These are phyloP conservation scores for Solanum tacnaense DNA, from an alignment of 257 asterid genomes.

Conservation along the genomic window DNA sequence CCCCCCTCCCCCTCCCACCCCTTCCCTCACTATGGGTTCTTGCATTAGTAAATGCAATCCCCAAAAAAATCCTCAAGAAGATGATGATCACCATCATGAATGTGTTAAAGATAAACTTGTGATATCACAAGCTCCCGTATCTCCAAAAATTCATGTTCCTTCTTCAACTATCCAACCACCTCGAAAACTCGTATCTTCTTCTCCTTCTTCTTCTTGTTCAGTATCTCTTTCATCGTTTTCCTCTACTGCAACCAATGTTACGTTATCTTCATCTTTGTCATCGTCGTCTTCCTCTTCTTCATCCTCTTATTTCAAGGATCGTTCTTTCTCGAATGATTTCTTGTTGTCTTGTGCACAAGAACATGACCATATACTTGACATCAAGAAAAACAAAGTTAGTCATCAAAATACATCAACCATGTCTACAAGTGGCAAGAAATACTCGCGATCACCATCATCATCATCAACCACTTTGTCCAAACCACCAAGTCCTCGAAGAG, in stretches of 20 bases:
- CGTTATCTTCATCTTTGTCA: conserved; percentile 7
- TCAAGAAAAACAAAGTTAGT: background rate
- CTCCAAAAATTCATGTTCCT: conserved; percentile 19
- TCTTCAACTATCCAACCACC: conserved; percentile 18
- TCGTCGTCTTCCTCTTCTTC: conserved; percentile 22
- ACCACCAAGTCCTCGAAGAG: conserved; percentile 18
- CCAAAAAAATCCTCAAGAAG: conserved; percentile 27
- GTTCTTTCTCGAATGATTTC: conserved; percentile 55
- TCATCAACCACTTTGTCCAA: background rate
- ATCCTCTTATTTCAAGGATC: conserved; percentile 26
- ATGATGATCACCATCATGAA: conserved; percentile 4
- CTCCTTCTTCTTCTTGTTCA: conserved; percentile 35
- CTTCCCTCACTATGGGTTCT: conserved; percentile 42
- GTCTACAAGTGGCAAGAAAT: background rate
- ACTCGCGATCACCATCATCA: background rate
- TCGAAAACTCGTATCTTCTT: conserved; percentile 28
- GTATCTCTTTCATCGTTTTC: conserved; percentile 29
- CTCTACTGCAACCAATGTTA: conserved; percentile 18
- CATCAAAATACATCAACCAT: background rate
- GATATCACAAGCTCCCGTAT: conserved; percentile 32
- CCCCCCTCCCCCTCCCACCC: background rate
- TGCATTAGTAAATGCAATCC: conserved; percentile 76
- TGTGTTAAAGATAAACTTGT: conserved; percentile 55
- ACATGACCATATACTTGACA: conserved; percentile 38
- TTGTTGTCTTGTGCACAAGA: conserved; percentile 53